phyloP scores from a whole-genome alignment of 2,329 filamentous ascomycete genomes.

The Penicillium sp. region DNA sequence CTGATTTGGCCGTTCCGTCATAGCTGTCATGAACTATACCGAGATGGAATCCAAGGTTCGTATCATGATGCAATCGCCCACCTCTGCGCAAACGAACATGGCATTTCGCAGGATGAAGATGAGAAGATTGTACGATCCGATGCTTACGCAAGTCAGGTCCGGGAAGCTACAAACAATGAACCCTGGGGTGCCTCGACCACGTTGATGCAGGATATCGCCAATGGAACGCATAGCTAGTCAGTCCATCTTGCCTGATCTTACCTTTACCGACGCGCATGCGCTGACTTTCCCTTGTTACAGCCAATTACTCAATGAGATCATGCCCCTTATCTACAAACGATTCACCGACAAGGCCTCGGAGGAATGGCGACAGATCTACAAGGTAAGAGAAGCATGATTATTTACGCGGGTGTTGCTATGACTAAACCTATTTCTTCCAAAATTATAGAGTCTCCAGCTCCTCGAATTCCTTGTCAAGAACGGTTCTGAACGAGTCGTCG shows the following conservation, averaged over 20 bases:
- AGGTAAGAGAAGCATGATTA: conserved; percentile 51
- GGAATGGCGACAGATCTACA: conserved; percentile 99
- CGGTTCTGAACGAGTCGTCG: conserved; percentile 93
- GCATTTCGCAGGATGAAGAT: background rate
- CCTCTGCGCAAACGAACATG: conserved; percentile 6
- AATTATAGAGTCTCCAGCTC: conserved; percentile 68
- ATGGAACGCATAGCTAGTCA: conserved; percentile 96
- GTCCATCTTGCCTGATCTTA: conserved; percentile 34
- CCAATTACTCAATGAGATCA: conserved; percentile 96
- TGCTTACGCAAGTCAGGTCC: conserved; percentile 59
- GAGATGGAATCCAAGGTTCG: conserved; percentile 75
- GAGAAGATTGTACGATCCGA: background rate
- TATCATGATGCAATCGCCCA: conserved; percentile 20
- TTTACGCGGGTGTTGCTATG: background rate
- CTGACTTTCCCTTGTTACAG: conserved; percentile 47
- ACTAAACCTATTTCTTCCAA: conserved; percentile 1
- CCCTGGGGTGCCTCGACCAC: conserved; percentile 87
- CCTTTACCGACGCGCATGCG: conserved; percentile 10
- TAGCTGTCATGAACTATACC: conserved; percentile 97
- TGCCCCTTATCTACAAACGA: conserved; percentile 99
- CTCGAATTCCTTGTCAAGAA: conserved; percentile 98
- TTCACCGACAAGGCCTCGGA: conserved; percentile 98
- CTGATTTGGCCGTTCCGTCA: conserved; percentile 21
- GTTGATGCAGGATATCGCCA: conserved; percentile 96
- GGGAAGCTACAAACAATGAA: conserved; percentile 98